Evolutionary conservation across 495 filamentous ascomycete genomes (phyloP).

Genomic region (Astrothelium subdiscretum): DNA sequence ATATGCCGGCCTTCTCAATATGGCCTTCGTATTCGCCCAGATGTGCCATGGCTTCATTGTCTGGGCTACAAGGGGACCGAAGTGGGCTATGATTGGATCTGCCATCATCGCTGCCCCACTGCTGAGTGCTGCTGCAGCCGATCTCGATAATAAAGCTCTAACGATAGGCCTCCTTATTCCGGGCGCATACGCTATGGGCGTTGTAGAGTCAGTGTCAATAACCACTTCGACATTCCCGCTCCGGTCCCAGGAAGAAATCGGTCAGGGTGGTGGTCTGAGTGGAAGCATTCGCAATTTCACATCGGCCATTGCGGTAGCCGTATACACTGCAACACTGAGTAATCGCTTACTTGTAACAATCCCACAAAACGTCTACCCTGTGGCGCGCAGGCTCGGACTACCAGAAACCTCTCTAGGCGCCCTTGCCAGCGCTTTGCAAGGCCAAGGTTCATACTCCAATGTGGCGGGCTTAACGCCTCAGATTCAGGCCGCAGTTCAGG

Average conservation of each 20-base stretch:
- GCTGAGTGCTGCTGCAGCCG: constrained; percentile 5
- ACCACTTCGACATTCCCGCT: constrained; percentile 10
- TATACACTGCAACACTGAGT: constrained; percentile 9
- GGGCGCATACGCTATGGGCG: constrained; percentile 4
- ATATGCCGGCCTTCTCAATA: constrained; percentile 6
- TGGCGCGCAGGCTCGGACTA: constrained; percentile 1
- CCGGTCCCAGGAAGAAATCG: constrained; percentile 7
- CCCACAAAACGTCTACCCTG: constrained; percentile 4
- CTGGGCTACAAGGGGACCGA: constrained; percentile 7
- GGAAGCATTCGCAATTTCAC: constrained; percentile 9
- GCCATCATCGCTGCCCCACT: constrained; percentile 5
- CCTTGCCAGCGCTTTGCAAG: constrained; percentile 7
- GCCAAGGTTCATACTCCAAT: not conserved
- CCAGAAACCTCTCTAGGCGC: constrained; percentile 3
- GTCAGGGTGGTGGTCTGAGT: constrained; percentile 6
- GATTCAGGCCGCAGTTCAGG: constrained; percentile 8
- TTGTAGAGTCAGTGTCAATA: constrained; percentile 6
- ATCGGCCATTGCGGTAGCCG: constrained; percentile 6
- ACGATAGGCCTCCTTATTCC: constrained; percentile 7
- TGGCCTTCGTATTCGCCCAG: constrained; percentile 13
- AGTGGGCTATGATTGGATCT: constrained; percentile 5
- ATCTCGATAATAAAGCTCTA: constrained; percentile 4
- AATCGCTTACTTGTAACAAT: constrained; percentile 8
- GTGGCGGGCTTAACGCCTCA: constrained; percentile 5
- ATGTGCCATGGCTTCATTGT: constrained; percentile 10